Conservation (phyloP, 192 early-diverging fungal species). For the Podila epigama region DNA sequence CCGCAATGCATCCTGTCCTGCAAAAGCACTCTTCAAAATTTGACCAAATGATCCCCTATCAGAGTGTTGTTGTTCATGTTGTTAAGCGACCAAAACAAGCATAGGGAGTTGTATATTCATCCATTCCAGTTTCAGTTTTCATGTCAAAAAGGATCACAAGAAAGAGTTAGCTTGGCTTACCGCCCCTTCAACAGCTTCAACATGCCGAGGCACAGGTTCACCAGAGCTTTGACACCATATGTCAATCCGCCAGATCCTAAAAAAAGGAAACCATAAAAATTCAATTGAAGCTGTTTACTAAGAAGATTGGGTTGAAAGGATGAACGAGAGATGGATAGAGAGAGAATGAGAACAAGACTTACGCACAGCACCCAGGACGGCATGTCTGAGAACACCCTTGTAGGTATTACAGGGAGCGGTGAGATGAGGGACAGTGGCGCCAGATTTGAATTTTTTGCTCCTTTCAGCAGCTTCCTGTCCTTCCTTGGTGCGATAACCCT, state of each 20-base stretch:
- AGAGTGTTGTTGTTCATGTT: not conserved
- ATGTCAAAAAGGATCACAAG: too few species aligned
- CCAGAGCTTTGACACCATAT: slow-evolving; percentile 36
- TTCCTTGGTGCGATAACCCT: slow-evolving; percentile 42
- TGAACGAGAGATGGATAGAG: not conserved
- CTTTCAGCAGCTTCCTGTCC: slow-evolving; percentile 42
- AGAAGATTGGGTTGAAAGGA: not conserved
- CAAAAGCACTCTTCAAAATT: slow-evolving; percentile 53
- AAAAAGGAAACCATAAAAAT: not conserved
- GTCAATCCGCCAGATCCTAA: slow-evolving; percentile 35
- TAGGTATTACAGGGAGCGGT: slow-evolving; percentile 30
- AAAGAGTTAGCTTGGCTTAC: slow-evolving; percentile 9
- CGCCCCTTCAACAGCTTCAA: slow-evolving; percentile 43
- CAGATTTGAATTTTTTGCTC: slow-evolving; percentile 36
- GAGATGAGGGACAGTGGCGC: slow-evolving; percentile 31
- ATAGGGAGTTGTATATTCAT: too few species aligned
- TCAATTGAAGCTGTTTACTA: not conserved
- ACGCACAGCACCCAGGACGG: slow-evolving; percentile 37
- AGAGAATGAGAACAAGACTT: slow-evolving; percentile 6
- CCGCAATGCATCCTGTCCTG: slow-evolving; percentile 62
- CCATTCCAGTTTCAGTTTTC: too few species aligned
- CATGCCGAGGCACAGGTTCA: slow-evolving; percentile 45
- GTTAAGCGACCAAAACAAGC: too few species aligned
- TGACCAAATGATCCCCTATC: slow-evolving; percentile 16
- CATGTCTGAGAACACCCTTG: slow-evolving; percentile 40